Percentiles rank a stretch among this genome's conserved stretches.
Evolutionary conservation across 331 rosid species (phyloP).

Genomic region (Malus hybrid): DNA sequence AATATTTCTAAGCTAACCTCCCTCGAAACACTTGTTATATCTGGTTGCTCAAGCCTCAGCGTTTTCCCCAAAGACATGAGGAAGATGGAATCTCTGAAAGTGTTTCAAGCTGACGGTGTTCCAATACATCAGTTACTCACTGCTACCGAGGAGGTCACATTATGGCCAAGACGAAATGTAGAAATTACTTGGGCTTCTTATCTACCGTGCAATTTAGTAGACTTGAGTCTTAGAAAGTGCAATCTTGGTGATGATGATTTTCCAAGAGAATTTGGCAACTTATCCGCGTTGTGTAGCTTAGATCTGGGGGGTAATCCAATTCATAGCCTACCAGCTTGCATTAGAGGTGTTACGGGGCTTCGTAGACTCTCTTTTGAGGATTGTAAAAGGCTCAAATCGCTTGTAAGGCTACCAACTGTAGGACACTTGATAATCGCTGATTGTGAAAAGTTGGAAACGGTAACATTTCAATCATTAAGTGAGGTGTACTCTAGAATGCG

Average conservation of each 20-base stretch:
- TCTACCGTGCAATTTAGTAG: background rate
- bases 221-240: background rate
- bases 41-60: slow-evolving; percentile 10
- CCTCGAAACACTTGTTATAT: slow-evolving; percentile 6
- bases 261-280: background rate
- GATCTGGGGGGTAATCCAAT: background rate
- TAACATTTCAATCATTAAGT: background rate
- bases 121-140: background rate
- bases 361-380: background rate
- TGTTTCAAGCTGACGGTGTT: background rate
- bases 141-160: background rate
- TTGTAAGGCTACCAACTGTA: background rate
- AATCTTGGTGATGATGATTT: background rate
- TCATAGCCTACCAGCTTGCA: background rate
- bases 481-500: too few species aligned
- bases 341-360: background rate
- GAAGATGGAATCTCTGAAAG: background rate
- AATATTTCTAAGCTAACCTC: background rate
- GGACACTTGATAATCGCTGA: background rate
- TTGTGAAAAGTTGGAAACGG: background rate
- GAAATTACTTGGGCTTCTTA: background rate
- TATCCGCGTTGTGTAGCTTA: background rate
- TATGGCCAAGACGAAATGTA: background rate
- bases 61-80: background rate
- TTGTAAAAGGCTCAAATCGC: background rate